These are phyloP conservation scores for Scedosporium minutisporum DNA, from an alignment of 2,329 filamentous ascomycete genomes.

Conservation along the genomic window DNA sequence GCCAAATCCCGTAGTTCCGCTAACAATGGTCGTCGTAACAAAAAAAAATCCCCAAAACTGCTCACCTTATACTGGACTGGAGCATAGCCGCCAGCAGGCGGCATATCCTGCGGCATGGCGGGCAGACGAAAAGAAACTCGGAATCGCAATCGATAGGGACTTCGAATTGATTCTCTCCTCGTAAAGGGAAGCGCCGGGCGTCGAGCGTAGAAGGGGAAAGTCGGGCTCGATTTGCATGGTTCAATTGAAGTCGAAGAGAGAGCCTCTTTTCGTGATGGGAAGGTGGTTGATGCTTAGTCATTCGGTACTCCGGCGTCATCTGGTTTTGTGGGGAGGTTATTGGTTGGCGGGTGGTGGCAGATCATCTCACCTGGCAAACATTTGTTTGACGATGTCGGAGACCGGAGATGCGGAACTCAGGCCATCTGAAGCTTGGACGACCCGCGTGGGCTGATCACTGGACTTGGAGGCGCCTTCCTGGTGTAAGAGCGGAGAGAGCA, in stretches of 20 bases:
- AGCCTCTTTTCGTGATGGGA: not conserved
- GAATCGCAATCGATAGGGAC: not conserved
- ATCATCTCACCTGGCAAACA: not conserved
- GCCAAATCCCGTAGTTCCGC: not conserved
- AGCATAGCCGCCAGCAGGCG: constrained; percentile 86
- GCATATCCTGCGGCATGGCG: constrained; percentile 95
- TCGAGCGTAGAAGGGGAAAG: not conserved
- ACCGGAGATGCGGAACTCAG: not conserved
- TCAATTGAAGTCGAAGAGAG: not conserved
- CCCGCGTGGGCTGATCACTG: not conserved
- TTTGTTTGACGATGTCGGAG: not conserved
- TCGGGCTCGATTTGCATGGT: not conserved
- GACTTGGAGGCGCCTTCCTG: not conserved
- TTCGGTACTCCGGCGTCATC: not conserved
- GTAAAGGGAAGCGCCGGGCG: not conserved
- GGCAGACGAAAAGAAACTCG: constrained; percentile 12
- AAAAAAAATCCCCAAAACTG: not conserved
- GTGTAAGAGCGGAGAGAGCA: not conserved
- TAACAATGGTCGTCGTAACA: not conserved
- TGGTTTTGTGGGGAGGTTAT: not conserved
- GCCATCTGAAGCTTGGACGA: not conserved
- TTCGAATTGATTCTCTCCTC: not conserved
- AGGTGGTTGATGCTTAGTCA: constrained; percentile 1
- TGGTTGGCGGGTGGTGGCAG: not conserved
- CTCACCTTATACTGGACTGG: constrained; percentile 93